Evolutionary conservation across 2,329 filamentous ascomycete genomes (phyloP).

Genomic region (Stemphylium beticola): DNA sequence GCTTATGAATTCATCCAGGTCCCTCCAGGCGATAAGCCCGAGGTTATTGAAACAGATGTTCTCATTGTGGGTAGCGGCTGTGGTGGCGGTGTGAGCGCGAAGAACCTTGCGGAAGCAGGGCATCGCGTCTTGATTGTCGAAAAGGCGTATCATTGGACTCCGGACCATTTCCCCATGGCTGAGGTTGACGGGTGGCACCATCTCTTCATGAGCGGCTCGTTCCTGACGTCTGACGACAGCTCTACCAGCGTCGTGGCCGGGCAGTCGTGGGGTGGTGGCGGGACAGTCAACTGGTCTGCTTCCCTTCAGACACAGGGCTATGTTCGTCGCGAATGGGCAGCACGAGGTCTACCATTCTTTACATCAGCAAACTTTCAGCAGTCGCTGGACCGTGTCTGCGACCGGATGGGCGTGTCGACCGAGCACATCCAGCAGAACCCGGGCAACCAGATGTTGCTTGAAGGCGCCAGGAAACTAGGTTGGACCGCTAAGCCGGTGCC

Average conservation of each 20-base stretch:
- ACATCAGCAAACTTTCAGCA: conserved; percentile 74
- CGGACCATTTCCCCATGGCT: conserved; percentile 75
- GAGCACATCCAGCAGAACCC: conserved; percentile 74
- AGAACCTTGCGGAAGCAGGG: conserved; percentile 78
- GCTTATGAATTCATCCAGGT: conserved; percentile 69
- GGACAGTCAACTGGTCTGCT: conserved; percentile 84
- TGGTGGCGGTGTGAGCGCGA: conserved; percentile 81
- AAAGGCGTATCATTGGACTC: conserved; percentile 78
- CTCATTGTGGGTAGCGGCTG: conserved; percentile 88
- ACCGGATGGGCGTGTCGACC: conserved; percentile 75
- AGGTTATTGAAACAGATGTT: conserved; percentile 76
- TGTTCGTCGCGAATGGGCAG: conserved; percentile 82
- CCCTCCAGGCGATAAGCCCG: conserved; percentile 59
- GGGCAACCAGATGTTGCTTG: conserved; percentile 72
- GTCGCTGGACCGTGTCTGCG: conserved; percentile 79
- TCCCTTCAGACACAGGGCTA: conserved; percentile 72
- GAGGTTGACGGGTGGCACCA: conserved; percentile 65
- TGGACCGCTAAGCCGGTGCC: conserved; percentile 73
- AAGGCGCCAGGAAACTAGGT: conserved; percentile 75
- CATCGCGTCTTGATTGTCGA: conserved; percentile 80
- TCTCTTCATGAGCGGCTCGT: conserved; percentile 73
- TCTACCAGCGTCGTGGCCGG: conserved; percentile 69
- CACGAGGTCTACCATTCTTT: conserved; percentile 74
- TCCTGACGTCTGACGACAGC: conserved; percentile 58
- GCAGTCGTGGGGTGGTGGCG: conserved; percentile 81